Percentiles rank a stretch among this genome's conserved stretches.
Evolutionary conservation across 106 monocot species (phyloP).

Genomic region (Allium sativum): DNA sequence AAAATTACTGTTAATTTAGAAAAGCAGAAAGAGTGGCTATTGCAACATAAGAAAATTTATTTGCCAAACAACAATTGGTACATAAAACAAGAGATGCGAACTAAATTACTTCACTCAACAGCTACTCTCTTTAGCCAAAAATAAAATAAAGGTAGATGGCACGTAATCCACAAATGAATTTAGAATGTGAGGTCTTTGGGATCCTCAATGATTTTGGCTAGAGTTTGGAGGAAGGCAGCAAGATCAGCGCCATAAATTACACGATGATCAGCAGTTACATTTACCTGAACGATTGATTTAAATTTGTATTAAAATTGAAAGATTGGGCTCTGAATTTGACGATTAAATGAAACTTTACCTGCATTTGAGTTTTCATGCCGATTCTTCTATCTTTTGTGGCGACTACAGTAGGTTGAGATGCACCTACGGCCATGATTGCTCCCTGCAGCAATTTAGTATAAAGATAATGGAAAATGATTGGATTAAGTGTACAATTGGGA

Average conservation of each 20-base stretch:
- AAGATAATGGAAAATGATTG: background rate
- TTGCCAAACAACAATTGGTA: too few relatives aligned
- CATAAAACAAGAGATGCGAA: too few relatives aligned
- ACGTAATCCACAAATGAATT: background rate
- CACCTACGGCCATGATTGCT: constrained; percentile 91
- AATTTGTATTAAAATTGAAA: background rate
- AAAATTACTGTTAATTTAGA: too few relatives aligned
- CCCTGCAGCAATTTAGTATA: constrained; percentile 28
- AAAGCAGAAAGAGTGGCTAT: too few relatives aligned
- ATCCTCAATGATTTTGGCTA: constrained; percentile 69
- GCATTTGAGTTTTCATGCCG: constrained; percentile 81
- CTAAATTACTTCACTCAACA: too few relatives aligned
- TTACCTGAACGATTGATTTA: constrained; percentile 37
- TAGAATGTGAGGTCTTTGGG: constrained; percentile 69
- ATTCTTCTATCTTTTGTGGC: constrained; percentile 68
- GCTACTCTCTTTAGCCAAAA: too few relatives aligned
- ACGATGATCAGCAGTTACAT: constrained; percentile 84
- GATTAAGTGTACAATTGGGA: background rate
- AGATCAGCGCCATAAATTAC: constrained; percentile 83
- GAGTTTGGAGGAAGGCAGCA: constrained; percentile 70
- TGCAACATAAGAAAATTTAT: too few relatives aligned
- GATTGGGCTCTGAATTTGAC: background rate
- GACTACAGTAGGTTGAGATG: constrained; percentile 59
- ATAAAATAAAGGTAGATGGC: background rate
- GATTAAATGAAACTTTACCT: constrained; percentile 28